Conservation (phyloP, 352 stramenopile species). For the Halophytophthora polymorphica region DNA sequence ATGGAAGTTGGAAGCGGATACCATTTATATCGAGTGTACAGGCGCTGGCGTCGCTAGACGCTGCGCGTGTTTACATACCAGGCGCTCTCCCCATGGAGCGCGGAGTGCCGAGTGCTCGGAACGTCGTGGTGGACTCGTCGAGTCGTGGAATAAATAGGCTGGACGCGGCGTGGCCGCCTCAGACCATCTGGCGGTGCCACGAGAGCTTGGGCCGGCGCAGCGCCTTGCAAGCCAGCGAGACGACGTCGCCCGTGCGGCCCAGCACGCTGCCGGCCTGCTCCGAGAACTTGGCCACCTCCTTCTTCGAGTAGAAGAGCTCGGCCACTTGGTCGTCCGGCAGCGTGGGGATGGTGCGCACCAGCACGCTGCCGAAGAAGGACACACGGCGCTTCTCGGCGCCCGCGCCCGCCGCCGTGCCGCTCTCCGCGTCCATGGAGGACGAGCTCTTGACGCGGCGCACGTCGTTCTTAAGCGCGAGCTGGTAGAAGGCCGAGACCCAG, state of each 20-base stretch:
- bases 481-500: constrained; percentile 68
- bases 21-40: no score
- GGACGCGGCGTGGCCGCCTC: background rate
- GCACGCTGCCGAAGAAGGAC: constrained; percentile 56
- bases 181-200: constrained; percentile 30
- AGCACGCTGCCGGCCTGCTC: constrained; percentile 46
- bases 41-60: no score
- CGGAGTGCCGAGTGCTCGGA: no score
- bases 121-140: no score
- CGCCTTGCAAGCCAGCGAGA: constrained; percentile 28
- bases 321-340: constrained; percentile 43
- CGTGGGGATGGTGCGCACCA: constrained; percentile 55
- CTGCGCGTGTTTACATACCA: no score
- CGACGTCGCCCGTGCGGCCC: constrained; percentile 50
- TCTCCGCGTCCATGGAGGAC: constrained; percentile 27
- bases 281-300: constrained; percentile 63
- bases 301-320: constrained; percentile 63
- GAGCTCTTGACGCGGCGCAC: constrained; percentile 25
- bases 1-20: no score
- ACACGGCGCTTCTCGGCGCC: constrained; percentile 41
- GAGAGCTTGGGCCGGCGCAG: constrained; percentile 31
- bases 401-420: constrained; percentile 20
- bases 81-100: no score
- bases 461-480: constrained; percentile 44
- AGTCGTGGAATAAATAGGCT: no score